These are phyloP conservation scores for Choanephora cucurbitarum DNA, from an alignment of 371 early-diverging fungal genomes.

Conservation along the genomic window DNA sequence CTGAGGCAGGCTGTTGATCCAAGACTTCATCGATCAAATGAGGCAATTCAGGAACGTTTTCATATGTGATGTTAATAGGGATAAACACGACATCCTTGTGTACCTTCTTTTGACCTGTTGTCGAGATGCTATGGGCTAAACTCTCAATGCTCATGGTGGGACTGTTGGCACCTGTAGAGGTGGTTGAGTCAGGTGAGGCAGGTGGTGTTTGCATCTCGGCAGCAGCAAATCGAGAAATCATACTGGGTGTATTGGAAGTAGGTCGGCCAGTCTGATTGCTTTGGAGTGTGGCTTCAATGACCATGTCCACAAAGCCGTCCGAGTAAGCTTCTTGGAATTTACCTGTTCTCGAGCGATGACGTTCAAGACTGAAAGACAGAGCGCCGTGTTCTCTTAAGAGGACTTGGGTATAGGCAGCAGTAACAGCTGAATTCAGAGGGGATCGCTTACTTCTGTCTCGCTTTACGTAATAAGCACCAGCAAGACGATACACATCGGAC, in stretches of 20 bases:
- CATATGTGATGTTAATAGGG: conserved; percentile 53
- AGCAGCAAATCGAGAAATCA: conserved; percentile 19
- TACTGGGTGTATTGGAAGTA: conserved; percentile 9
- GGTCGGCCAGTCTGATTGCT: conserved; percentile 37
- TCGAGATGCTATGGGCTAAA: conserved; percentile 10
- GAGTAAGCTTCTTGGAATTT: conserved; percentile 44
- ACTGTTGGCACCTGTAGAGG: conserved; percentile 11
- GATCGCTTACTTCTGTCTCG: conserved; percentile 43
- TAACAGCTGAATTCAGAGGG: conserved; percentile 49
- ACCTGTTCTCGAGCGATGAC: conserved; percentile 46
- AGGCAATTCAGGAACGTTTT: conserved; percentile 47
- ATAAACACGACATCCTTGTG: conserved; percentile 47
- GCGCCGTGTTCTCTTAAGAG: conserved; percentile 52
- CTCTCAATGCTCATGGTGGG: conserved; percentile 43
- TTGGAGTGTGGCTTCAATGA: conserved; percentile 49
- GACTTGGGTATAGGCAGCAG: conserved; percentile 51
- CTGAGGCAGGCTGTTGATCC: conserved; percentile 37
- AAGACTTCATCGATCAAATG: conserved; percentile 44
- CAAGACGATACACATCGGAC: conserved; percentile 48
- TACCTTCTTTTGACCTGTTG: conserved; percentile 7
- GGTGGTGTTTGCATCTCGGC: conserved; percentile 38
- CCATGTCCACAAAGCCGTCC: conserved; percentile 52
- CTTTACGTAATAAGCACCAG: conserved; percentile 51
- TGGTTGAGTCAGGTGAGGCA: conserved; percentile 36
- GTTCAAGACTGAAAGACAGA: conserved; percentile 38